Base-by-base conservation (phyloP, 768 basidiomycete genomes). In the Cantharellus anzutake region DNA sequence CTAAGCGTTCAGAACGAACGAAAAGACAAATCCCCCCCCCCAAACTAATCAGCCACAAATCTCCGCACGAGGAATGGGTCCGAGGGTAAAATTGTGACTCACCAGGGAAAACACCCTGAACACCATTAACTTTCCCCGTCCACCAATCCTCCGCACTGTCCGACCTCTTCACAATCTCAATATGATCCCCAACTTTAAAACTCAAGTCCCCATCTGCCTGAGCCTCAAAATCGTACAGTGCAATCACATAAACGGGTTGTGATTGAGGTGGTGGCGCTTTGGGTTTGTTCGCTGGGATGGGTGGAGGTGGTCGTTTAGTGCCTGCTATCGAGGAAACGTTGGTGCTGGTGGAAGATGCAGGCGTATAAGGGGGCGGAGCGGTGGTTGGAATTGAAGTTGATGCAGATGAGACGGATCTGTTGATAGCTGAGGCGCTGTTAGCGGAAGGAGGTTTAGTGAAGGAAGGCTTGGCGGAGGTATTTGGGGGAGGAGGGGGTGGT, bases 181-280 rank as follows among this genome's bases (percentile, higher is more conserved):
- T 97, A 64, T 78, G 75, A 70, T 97, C 93, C 14, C 94, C 94
- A 14, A 81, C 79, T 63, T 75, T 80, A 74, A 98, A 98, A 0
- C 83, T 84, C 60, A 98, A 73, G 70, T 98, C 94, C 1, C 94
- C 94, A 0, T 86, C 90, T 44, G 92, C 87, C 78, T 94, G 92
- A 20, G 96, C 90, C 41, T 76, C 77, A 68, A 94, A 99, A 70
- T 99, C 96, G 68, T 96, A 99, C 67, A 98, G 68, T 39, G 96
- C 96, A 5, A 88, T 84, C 35, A 92, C 91, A 66, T 90, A 91
- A 69, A 82, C 78, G 2, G 76, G 72, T 57, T 73, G 73, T 1
- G 79, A 79, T 39, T 75, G 73, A 4, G 77, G 74, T 29, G 20
- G 20, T 29, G 20, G 20, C 20, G 20, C 20, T 69, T 85, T 87